These are phyloP conservation scores for Paralagenidium karlingii DNA, from an alignment of 352 stramenopile genomes.

Conservation along the genomic window DNA sequence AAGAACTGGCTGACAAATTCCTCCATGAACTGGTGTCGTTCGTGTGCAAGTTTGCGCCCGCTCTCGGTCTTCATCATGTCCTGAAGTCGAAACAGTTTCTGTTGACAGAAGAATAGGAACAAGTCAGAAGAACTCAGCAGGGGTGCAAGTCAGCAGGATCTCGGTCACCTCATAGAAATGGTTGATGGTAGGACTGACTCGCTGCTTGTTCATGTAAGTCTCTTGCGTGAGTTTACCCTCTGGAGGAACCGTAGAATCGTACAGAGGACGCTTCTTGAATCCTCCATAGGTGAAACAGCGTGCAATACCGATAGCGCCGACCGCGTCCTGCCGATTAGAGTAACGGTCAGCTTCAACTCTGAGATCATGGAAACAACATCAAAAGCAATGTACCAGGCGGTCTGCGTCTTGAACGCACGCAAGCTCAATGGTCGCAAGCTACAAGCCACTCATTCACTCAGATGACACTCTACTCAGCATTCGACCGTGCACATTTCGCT, in stretches of 20 bases:
- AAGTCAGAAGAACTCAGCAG: not conserved
- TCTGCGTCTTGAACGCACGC: slow-evolving; percentile 86
- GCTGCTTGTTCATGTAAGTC: slow-evolving; percentile 67
- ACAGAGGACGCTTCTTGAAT: slow-evolving; percentile 70
- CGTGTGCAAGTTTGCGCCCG: slow-evolving; percentile 57
- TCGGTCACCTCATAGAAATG: slow-evolving; percentile 75
- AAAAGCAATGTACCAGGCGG: slow-evolving; percentile 27
- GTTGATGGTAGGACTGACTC: slow-evolving; percentile 63
- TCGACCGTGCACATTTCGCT: not conserved
- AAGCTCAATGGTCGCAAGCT: slow-evolving; percentile 44
- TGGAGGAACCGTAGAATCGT: slow-evolving; percentile 47
- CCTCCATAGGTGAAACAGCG: slow-evolving; percentile 86
- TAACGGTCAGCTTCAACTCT: not conserved
- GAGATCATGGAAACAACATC: not conserved
- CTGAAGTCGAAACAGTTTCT: slow-evolving; percentile 83
- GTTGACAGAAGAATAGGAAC: no score
- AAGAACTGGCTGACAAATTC: slow-evolving; percentile 71
- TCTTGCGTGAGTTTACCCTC: slow-evolving; percentile 53
- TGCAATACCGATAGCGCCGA: slow-evolving; percentile 84
- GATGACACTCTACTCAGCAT: not conserved
- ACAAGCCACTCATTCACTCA: no score
- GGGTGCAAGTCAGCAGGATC: not conserved
- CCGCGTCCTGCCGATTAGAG: slow-evolving; percentile 47
- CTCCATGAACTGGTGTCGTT: slow-evolving; percentile 81
- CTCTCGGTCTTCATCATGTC: slow-evolving; percentile 80